Evolutionary conservation across 768 basidiomycete species (phyloP), one percentile per base, ranked within the genome.

Genomic region (Leccinellum rugosiceps): DNA sequence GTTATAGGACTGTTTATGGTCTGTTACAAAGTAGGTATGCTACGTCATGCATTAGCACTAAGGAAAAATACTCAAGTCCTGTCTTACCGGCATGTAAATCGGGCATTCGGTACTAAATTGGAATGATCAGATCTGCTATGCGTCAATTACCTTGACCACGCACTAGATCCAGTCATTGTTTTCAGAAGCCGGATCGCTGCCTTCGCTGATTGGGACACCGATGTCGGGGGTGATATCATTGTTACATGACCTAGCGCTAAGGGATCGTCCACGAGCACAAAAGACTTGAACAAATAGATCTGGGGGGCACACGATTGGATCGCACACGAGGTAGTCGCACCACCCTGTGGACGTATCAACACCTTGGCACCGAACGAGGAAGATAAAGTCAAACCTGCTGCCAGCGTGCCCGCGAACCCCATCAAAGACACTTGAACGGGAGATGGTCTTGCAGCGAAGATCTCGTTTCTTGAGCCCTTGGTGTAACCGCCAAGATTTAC

Each of bases 401-500:
- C 74, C 10, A 80, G 60, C 4, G 80, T 80, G 15, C 81, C 80
- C 5, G 81, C 80, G 51, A 77, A 82, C 17, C 80, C 80, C 75
- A 82, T 80, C 19, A 78, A 63, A 35, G 78, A 77, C 51, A 81
- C 69, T 63, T 82, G 80, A 10, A 82, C 65, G 3, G 80, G 81
- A 50, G 74, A 74, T 15, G 78, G 77, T 25, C 80, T 72, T 1
- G 76, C 77, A 14, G 81, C 81, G 47, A 82, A 82, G 17, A 82
- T 73, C 51, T 82, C 80, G 56, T 82, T 82, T 55, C 75, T 66
- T 2, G 80, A 76, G 15, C 79, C 81, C 63, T 80, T 82, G 30
- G 80, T 82, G 58, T 82, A 82, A 10, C 80, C 80, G 5, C 75
- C 77, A 2, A 79, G 63, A 56, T 80, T 78, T 51, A 80, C 68